These are phyloP conservation scores for Myotisia sp. DNA, from an alignment of 2,329 filamentous ascomycete species.

Conservation along the genomic window DNA sequence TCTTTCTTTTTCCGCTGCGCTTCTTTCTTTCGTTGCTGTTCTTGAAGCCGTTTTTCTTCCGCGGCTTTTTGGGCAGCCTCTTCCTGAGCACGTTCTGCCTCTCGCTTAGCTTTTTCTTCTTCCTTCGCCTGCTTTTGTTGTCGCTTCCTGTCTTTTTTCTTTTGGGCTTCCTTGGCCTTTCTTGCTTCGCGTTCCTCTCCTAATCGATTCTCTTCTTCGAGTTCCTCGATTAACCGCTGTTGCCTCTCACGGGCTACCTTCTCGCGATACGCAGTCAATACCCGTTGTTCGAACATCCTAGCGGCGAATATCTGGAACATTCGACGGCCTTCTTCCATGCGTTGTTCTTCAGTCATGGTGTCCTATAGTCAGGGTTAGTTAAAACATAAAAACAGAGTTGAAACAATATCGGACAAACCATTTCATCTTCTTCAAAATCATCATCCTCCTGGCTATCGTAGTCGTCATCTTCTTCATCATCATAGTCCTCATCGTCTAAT, in stretches of 20 bases:
- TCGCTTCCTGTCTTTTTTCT: constrained; percentile 84
- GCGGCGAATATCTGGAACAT: constrained; percentile 99
- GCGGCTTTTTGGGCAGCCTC: constrained; percentile 61
- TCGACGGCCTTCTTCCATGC: constrained; percentile 93
- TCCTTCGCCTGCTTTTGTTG: constrained; percentile 77
- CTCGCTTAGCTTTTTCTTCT: constrained; percentile 78
- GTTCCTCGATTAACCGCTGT: constrained; percentile 74
- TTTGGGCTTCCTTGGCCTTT: constrained; percentile 85
- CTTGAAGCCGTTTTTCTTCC: constrained; percentile 65
- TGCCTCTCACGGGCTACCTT: constrained; percentile 91
- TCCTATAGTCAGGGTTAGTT: constrained; percentile 44
- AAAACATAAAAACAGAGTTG: neutral
- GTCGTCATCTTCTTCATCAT: constrained; percentile 62
- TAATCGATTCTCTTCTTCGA: constrained; percentile 68
- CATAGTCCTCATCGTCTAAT: constrained; percentile 59
- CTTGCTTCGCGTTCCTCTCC: constrained; percentile 74
- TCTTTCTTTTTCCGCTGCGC: constrained; percentile 87
- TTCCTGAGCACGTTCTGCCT: constrained; percentile 79
- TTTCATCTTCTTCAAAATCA: constrained; percentile 52
- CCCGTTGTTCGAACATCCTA: constrained; percentile 96
- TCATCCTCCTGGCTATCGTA: constrained; percentile 50
- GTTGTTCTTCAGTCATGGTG: constrained; percentile 92
- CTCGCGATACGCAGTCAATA: constrained; percentile 92
- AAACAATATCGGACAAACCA: constrained; percentile 35
- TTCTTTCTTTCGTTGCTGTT: constrained; percentile 67